Base-by-base conservation (phyloP, 176 grass and related monocot genomes). In the Miscanthus lutarioriparius region DNA sequence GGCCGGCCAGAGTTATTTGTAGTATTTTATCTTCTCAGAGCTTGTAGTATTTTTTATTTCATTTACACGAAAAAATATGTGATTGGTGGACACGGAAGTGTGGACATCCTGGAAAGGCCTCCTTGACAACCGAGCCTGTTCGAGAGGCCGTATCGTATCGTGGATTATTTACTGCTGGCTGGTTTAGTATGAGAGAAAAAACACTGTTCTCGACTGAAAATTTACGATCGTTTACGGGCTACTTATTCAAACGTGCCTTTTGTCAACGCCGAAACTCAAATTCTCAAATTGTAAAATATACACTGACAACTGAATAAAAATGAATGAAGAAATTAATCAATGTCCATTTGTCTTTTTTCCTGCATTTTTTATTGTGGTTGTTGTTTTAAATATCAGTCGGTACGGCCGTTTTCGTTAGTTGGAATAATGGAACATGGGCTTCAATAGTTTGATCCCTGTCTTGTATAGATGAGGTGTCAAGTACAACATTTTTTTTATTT, bases 341-440 rank as follows among this genome's bases (percentile, higher is more conserved):
- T 9, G 19, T 71, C 4, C 23, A 22, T 62, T 38, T 86, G 41
- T 71, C 62, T 37, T 28, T 28, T 8, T 8, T 45, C 2, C 48
- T 76, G 59, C 13, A 16, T 33, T 58, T 68, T 33, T 64, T 64
- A 76, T 61, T 27, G 58, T 43, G 6, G 43, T 9, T 74, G 27
- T 15, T 68, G 62, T 59, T 70, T 82, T 44, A 61, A 76, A 68
- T 69, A 53, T n/a, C 10, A 64, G 71, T 63, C 38, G 67, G 72
- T 70, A 77, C 13, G 38, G 38, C 72, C 28, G 72, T 45, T 89
- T 56, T 32, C 32, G 77, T 75, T 80, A 16, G 79, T 79, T 83
- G 73, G 74, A 67, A 61, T 4, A 84, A 22, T 47, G 25, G 77
- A 67, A 82, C 83, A 74, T 78, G 79, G 79, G 20, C 27, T 78